Conservation (phyloP, 768 basidiomycete genomes). For the Clavulina sp. region DNA sequence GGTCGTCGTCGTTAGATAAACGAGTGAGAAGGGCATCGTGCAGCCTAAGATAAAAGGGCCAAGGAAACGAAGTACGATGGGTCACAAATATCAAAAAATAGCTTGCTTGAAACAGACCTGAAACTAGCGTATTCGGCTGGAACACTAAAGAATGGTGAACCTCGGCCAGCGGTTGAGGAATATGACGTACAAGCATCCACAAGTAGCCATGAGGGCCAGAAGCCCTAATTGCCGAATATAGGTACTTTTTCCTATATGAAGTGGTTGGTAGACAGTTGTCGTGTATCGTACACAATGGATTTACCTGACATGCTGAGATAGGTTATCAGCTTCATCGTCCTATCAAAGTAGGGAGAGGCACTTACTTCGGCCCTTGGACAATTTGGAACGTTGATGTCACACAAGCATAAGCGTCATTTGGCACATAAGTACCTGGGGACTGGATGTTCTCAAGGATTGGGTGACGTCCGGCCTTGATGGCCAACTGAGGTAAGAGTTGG, state of each 20-base stretch:
- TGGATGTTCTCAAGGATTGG: constrained; percentile 68
- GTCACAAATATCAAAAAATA: neutral
- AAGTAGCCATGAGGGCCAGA: constrained; percentile 71
- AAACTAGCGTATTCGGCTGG: constrained; percentile 91
- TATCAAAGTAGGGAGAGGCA: constrained; percentile 5
- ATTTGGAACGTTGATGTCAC: constrained; percentile 77
- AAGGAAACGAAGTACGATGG: neutral
- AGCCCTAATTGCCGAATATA: constrained; percentile 79
- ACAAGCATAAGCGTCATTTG: constrained; percentile 84
- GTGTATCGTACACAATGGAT: neutral
- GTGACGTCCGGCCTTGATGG: constrained; percentile 78
- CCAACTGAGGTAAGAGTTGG: constrained; percentile 57
- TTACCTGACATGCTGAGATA: constrained; percentile 41
- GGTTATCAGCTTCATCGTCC: neutral
- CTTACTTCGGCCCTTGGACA: constrained; percentile 79
- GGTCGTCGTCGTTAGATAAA: constrained; percentile 84
- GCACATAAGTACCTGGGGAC: constrained; percentile 48
- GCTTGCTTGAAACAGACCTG: constrained; percentile 25
- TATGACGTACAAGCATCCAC: constrained; percentile 48
- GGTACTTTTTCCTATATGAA: constrained; percentile 28
- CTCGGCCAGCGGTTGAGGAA: constrained; percentile 5
- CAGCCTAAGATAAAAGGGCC: constrained; percentile 27
- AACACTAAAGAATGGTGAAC: constrained; percentile 28
- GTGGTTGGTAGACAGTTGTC: neutral
- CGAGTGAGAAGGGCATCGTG: constrained; percentile 74